Base-by-base conservation (phyloP, 2,329 filamentous ascomycete species). In the Fusarium sp. region DNA sequence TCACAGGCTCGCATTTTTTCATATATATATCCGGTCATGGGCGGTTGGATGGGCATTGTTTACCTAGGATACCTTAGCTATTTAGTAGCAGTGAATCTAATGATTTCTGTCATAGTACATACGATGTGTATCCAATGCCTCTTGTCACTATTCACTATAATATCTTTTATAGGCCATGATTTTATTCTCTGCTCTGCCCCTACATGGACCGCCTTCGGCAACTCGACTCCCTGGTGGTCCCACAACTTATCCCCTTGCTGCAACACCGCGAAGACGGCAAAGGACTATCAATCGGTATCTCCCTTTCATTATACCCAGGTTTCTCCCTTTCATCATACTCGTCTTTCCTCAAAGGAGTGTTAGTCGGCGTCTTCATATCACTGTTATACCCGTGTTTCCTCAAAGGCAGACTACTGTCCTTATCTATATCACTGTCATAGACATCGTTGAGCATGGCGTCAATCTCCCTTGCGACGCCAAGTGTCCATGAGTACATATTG, bases 361-460 rank as follows among this genome's bases (percentile, higher is more conserved):
- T 10, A 32, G 8, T 32, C 30, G 9, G 2, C 30, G 9, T 32
- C 9, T 32, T 10, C 8, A 8, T 32, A 3, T 32, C 30, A 32
- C 9, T 2, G 7, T 32, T 3, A 32, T 32, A 32, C 30, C 30
- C 30, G 30, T 32, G 30, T 32, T 25, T 11, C 35, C 60, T 52
- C 22, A 52, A 17, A 11, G 20, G 43, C 11, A 14, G 14, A 8
- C 57, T 12, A 66, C 17, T 14, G 67, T 54, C 3, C 37, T 25
- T 47, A 32, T 52, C 57, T 12, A 52, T 33, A 6, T 79, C 76
- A 17, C 65, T 45, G 60, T 79, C 78, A 58, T 76, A 71, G 61
- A 74, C 80, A 27, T 80, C 78, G 32, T 79, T 76, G 37, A 80
- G 35, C 67, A 80, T 74, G 25, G 67, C 65, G 65, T 80, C 79